Evolutionary conservation across 2,329 filamentous ascomycete species (phyloP), one percentile per base, ranked within the genome.

Genomic region (Graphiopsis chlorocephala): DNA sequence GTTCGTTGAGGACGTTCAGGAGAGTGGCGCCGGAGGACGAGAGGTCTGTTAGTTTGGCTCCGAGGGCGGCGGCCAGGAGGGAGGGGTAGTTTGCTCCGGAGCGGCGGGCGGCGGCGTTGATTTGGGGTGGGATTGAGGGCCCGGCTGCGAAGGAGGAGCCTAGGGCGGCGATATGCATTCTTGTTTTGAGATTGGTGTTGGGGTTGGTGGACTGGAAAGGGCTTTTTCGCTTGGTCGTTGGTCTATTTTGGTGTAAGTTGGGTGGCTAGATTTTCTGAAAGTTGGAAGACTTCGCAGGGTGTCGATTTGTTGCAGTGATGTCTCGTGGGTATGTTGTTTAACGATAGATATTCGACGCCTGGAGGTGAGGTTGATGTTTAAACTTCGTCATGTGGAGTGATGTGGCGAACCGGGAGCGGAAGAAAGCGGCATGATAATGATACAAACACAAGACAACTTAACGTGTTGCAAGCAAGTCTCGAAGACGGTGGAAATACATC

Each of bases 1-100:
- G 73, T 31, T 77, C 75, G 10, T 70, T 68, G 14, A 77, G 66
- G 33, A 80, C 72, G 66, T 79, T 77, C 7, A 75, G 69, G 10
- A 80, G 72, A 1, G 76, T 79, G 2, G 78, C 76, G 64, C 78
- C 78, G 8, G 75, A 77, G 4, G 78, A 74, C 14, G 73, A 67
- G 47, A 70, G 62, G 64, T 71, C 69, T 23, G 66, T 67, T 8
- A 68, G 48, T 8, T 66, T 70, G 2, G 78, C 71, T 59, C 76
- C 71, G 3, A 74, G 72, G 53, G 59, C 64, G 6, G 67, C 45
- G 2, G 75, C 66, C 1, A 79, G 66, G 3, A 78, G 72, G 28
- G 73, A 72, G 7, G 78, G 73, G 64, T 76, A 79, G 64, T 80
- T 80, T 47, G 70, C 69, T 14, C 67, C 72, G 12, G 77, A 79